Evolutionary conservation across 805 yeast genomes (phyloP), one percentile per base, ranked within the genome.

Genomic region (Barnettozyma californica): DNA sequence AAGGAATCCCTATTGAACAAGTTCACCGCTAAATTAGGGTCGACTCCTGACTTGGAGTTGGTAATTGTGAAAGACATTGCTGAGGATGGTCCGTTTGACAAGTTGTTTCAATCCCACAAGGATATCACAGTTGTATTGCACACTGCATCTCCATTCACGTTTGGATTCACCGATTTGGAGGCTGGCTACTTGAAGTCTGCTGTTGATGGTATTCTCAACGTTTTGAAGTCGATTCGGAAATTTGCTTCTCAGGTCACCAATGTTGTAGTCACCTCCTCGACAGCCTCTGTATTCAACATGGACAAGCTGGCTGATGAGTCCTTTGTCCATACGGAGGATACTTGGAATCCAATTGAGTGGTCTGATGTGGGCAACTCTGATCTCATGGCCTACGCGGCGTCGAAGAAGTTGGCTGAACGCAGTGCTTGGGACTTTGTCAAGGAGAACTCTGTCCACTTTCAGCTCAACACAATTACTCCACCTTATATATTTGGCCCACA

Each of bases 401-500:
- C 83, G 14, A 79, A 78, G 61, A 76, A 73, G 27, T 71, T 75
- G 53, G 83, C 84, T 13, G 86, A 81, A 60, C 63, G 66, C 44
- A 75, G 77, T 1, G 83, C 82, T 8, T 80, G 87, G 85, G 73
- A 76, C 33, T 64, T 73, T 41, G 50, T 67, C 21, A 49, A 60
- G 40, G 62, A 56, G 25, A 57, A 65, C 23, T 58, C 63, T 29
- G 53, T 61, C 43, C 58, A 61, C 44, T 71, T 78, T 56, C 64
- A 64, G n/a, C n/a, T n/a, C n/a, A n/a, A n/a, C n/a, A n/a, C n/a
- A n/a, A 67, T 79, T 16, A 74, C 72, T 50, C 83, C 84, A 1
- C 70, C 71, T 8, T 75, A 66, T 58, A 80, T 78, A 1, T 76
- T 76, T 54, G 84, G 84, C 4, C 84, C 84, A 7, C 80, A 78